Evolutionary conservation across 345 rosid genomes (phyloP).

Genomic region (Rhodamnia rubescens): DNA sequence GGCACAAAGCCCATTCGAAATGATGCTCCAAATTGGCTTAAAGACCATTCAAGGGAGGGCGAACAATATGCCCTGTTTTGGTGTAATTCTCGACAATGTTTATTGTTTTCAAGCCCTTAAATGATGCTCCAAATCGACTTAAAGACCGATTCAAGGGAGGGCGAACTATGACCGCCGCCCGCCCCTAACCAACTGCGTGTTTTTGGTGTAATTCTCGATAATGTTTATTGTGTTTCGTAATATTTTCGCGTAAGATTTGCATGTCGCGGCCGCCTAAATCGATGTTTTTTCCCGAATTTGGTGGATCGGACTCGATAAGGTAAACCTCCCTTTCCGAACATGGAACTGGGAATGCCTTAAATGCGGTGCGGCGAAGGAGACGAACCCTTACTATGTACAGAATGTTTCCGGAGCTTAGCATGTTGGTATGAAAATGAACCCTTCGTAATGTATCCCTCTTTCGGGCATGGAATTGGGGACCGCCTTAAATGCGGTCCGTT

Average conservation of each 20-base stretch:
- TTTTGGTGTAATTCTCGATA: not conserved
- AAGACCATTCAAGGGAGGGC: not conserved
- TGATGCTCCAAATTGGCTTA: not conserved
- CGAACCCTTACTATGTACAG: not conserved
- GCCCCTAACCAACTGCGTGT: not conserved
- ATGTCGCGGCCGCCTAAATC: not conserved
- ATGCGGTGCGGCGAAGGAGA: not conserved
- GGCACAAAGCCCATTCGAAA: not conserved
- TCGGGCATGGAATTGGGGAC: not conserved
- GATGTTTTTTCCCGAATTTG: not conserved
- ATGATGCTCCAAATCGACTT: not conserved
- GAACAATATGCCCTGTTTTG: no score
- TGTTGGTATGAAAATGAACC: not conserved
- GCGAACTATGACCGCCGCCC: not conserved
- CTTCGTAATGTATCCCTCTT: not conserved
- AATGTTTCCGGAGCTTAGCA: not conserved
- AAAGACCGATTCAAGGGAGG: not conserved
- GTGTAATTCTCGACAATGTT: no score
- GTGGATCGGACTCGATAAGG: not conserved
- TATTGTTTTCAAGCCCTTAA: no score
- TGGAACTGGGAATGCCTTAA: not conserved
- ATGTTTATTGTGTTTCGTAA: not conserved
- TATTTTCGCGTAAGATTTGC: not conserved
- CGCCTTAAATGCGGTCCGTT: not conserved
- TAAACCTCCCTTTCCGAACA: not conserved